Conservation (phyloP, 306 rosid species). For the barrel medic (Medicago truncatula) region MtrunA17r5.0-ANR NC_053049.1:43359001-43359500, state of each 20-base stretch:
- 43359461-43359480: too few species aligned
- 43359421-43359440: background rate
- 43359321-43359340: background rate
- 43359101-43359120: background rate
- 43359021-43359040: background rate
- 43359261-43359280: too few species aligned
- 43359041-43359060: constrained; percentile 22
- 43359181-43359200: background rate
- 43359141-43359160: background rate
- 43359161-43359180: background rate
- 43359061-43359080: constrained; percentile 32
- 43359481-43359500: too few species aligned
- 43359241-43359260: constrained; percentile 16
- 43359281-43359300: too few species aligned
- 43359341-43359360: background rate
- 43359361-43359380: background rate
- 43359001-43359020: background rate
- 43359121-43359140: background rate
- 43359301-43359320: background rate
- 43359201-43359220: background rate
- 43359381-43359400: background rate
- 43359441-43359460: background rate
- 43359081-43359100: background rate
- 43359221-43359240: too few species aligned
- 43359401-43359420: background rate